Evolutionary conservation across 495 filamentous ascomycete species (phyloP).

Genomic region (Penicillium mononematosum): DNA sequence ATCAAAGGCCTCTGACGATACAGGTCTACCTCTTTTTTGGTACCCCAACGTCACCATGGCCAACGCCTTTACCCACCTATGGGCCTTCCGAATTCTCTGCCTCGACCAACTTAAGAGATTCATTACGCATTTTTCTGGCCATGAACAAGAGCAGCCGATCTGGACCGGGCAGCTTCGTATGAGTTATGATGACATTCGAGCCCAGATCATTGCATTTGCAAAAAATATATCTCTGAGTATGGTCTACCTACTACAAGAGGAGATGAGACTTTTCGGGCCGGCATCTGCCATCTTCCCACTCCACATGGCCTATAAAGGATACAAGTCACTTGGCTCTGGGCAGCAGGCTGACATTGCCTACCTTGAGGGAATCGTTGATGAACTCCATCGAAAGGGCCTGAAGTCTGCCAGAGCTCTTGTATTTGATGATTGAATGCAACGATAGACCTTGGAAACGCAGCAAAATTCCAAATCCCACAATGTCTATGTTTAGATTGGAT

Average conservation of each 20-base stretch:
- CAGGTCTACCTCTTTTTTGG: conserved; percentile 21
- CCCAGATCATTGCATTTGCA: conserved; percentile 7
- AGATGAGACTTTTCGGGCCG: conserved; percentile 43
- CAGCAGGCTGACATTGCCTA: neutral
- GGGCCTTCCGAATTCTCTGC: conserved; percentile 38
- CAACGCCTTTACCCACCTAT: conserved; percentile 36
- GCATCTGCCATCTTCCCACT: conserved; percentile 35
- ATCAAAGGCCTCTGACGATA: neutral
- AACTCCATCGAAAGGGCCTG: neutral
- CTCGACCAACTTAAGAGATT: conserved; percentile 22
- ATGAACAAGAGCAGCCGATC: too few species aligned
- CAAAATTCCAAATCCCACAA: too few species aligned
- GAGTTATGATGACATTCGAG: neutral
- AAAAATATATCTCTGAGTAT: conserved; percentile 35
- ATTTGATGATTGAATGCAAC: neutral
- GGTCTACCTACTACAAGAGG: conserved; percentile 39
- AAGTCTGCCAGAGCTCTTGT: neutral
- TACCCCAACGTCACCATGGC: conserved; percentile 37
- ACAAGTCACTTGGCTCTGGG: neutral
- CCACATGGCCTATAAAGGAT: conserved; percentile 10
- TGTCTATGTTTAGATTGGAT: too few species aligned
- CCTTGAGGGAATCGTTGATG: conserved; percentile 1
- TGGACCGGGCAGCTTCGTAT: too few species aligned
- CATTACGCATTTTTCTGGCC: too few species aligned
- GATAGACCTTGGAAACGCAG: too few species aligned